These are phyloP conservation scores for Salix dunnii DNA, from an alignment of 345 rosid species.

Conservation along the genomic window DNA sequence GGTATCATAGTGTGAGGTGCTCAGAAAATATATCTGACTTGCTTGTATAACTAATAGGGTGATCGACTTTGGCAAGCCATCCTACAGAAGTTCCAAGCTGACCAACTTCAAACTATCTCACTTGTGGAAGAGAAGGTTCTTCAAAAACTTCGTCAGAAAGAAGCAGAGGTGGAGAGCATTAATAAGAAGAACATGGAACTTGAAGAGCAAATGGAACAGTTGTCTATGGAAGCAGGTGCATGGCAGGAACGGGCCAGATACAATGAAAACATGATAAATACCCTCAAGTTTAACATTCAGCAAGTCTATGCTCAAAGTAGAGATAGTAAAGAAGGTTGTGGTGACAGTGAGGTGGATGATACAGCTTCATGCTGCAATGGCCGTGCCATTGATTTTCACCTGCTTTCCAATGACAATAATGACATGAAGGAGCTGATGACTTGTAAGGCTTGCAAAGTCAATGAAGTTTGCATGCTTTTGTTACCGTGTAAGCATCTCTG, in stretches of 20 bases:
- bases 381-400: slow-evolving; percentile 42
- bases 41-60: slow-evolving; percentile 36
- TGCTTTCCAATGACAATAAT: slow-evolving; percentile 39
- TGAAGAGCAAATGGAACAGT: slow-evolving; percentile 65
- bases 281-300: slow-evolving; percentile 67
- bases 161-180: slow-evolving; percentile 61
- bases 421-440: slow-evolving; percentile 45
- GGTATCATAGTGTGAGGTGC: background rate
- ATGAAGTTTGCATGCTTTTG: slow-evolving; percentile 73
- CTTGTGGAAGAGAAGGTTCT: slow-evolving; percentile 54
- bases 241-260: slow-evolving; percentile 77
- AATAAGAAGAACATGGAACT: slow-evolving; percentile 73
- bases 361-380: slow-evolving; percentile 83
- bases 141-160: slow-evolving; percentile 65
- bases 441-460: slow-evolving; percentile 75
- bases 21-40: background rate
- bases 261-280: slow-evolving; percentile 63
- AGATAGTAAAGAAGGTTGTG: slow-evolving; percentile 80
- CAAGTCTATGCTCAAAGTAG: slow-evolving; percentile 59
- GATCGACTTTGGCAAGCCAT: slow-evolving; percentile 54
- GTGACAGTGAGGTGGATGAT: slow-evolving; percentile 87
- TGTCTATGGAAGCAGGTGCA: slow-evolving; percentile 61
- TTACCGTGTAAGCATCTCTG: slow-evolving; percentile 95
- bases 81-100: slow-evolving; percentile 55
- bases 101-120: slow-evolving; percentile 56